A percentile compares a stretch with the other conserved stretches of the same genome.
Evolutionary conservation across 2,329 filamentous ascomycete species (phyloP).

Genomic region (Zopfia rhizophila): DNA sequence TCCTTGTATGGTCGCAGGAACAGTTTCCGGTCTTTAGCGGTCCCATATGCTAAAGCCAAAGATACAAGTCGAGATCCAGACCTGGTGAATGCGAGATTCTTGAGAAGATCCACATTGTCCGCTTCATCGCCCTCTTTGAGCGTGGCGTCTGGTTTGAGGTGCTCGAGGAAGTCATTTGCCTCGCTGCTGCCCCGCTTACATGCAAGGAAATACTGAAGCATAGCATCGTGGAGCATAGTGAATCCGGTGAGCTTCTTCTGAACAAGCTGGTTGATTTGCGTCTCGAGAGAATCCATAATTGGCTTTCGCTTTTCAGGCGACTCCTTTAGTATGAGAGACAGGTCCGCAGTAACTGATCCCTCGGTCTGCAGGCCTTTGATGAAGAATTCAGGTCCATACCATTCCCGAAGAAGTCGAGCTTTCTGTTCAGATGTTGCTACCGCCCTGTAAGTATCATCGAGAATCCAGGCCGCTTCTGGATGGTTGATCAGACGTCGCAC

Average conservation of each 20-base stretch:
- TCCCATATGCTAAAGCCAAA: slow-evolving; percentile 83
- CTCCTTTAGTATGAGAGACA: slow-evolving; percentile 77
- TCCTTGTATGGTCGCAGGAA: slow-evolving; percentile 92
- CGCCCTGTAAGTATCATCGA: slow-evolving; percentile 94
- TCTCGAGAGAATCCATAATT: slow-evolving; percentile 85
- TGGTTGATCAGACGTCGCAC: slow-evolving; percentile 95
- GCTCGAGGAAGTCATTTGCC: slow-evolving; percentile 85
- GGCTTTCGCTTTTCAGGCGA: slow-evolving; percentile 86
- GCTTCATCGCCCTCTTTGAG: slow-evolving; percentile 63
- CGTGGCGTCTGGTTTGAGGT: slow-evolving; percentile 90
- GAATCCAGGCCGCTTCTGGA: slow-evolving; percentile 94
- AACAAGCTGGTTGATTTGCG: slow-evolving; percentile 89
- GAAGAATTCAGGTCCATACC: slow-evolving; percentile 95
- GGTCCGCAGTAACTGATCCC: slow-evolving; percentile 68
- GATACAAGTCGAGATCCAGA: slow-evolving; percentile 85
- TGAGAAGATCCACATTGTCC: slow-evolving; percentile 73
- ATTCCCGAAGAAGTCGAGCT: slow-evolving; percentile 85
- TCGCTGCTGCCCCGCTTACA: slow-evolving; percentile 81
- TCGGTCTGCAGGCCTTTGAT: slow-evolving; percentile 71
- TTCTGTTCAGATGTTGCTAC: slow-evolving; percentile 89
- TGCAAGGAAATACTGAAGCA: slow-evolving; percentile 94
- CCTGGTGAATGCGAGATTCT: slow-evolving; percentile 96
- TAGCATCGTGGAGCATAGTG: slow-evolving; percentile 97
- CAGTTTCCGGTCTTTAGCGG: slow-evolving; percentile 90
- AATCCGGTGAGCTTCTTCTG: slow-evolving; percentile 98